Percentiles rank a stretch among this genome's conserved stretches.
Conservation (phyloP, 1,284 basidiomycete species). For the Agaricales sp. region DNA sequence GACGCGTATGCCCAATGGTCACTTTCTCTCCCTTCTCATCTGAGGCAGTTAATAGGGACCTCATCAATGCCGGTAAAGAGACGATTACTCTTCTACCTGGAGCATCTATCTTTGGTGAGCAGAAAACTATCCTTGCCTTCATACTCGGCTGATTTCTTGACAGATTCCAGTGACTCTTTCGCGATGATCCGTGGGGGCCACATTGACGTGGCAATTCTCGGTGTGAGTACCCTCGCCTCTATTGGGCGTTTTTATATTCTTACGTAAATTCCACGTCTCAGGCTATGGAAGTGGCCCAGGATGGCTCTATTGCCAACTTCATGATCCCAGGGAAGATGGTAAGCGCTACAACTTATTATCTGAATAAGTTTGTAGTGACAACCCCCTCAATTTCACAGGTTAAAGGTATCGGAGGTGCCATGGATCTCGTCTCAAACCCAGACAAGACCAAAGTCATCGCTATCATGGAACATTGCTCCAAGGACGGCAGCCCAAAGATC, state of each 20-base stretch:
- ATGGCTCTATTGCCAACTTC: slow-evolving; percentile 94
- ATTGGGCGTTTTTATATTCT: slow-evolving; percentile 3
- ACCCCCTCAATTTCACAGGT: slow-evolving; percentile 1
- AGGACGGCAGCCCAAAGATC: slow-evolving; percentile 85
- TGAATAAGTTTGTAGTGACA: background rate
- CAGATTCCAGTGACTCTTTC: slow-evolving; percentile 85
- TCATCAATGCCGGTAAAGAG: slow-evolving; percentile 96
- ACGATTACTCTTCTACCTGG: slow-evolving; percentile 90
- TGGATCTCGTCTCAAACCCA: slow-evolving; percentile 92
- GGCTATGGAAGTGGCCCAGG: slow-evolving; percentile 92
- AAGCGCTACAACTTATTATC: slow-evolving; percentile 32
- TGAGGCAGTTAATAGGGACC: slow-evolving; percentile 42
- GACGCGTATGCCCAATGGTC: slow-evolving; percentile 60
- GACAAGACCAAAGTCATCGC: slow-evolving; percentile 85
- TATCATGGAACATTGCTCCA: slow-evolving; percentile 84
- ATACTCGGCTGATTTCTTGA: slow-evolving; percentile 6
- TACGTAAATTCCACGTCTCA: slow-evolving; percentile 18
- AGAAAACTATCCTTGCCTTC: background rate
- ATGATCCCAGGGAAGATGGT: slow-evolving; percentile 95
- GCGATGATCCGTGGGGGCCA: slow-evolving; percentile 97
- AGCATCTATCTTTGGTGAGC: slow-evolving; percentile 78
- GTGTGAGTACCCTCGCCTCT: slow-evolving; percentile 30
- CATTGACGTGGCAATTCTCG: slow-evolving; percentile 86
- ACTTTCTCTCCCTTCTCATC: slow-evolving; percentile 2
- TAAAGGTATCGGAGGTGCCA: slow-evolving; percentile 86